Conservation (phyloP, 805 yeast genomes). For the Starmera amethionina region DNA sequence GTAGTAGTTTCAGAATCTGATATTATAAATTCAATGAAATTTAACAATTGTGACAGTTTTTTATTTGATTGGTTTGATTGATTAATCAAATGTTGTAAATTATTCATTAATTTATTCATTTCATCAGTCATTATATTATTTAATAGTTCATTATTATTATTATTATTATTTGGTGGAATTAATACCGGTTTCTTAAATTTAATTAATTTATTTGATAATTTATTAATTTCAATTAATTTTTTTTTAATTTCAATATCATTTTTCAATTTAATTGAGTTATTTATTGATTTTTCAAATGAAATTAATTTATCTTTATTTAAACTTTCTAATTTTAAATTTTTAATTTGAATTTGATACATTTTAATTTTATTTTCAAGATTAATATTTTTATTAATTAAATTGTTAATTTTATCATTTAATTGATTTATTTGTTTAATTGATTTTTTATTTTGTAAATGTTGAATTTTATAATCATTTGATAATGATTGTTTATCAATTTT, state of each 20-base stretch:
- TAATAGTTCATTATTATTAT: slow-evolving; percentile 2
- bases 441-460: slow-evolving; percentile 3
- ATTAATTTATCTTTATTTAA: neutral
- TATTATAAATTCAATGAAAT: slow-evolving; percentile 1
- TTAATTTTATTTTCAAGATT: slow-evolving; percentile 3
- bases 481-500: slow-evolving; percentile 3
- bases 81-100: slow-evolving; percentile 10
- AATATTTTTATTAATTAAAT: neutral
- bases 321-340: neutral
- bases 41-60: slow-evolving; percentile 4
- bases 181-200: slow-evolving; percentile 3
- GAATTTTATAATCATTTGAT: slow-evolving; percentile 2
- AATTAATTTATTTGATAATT: slow-evolving; percentile 11
- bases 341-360: neutral
- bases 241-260: slow-evolving; percentile 14
- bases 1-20: neutral
- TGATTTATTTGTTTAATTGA: neutral
- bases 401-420: neutral
- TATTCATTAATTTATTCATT: slow-evolving; percentile 10
- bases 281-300: slow-evolving; percentile 2
- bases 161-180: neutral
- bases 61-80: slow-evolving; percentile 5
- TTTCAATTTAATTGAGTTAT: slow-evolving; percentile 7
- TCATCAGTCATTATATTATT: slow-evolving; percentile 10
- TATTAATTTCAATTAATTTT: slow-evolving; percentile 7